Conservation (phyloP, 139 green algal species). For the Chlamydomonas urium region DNA sequence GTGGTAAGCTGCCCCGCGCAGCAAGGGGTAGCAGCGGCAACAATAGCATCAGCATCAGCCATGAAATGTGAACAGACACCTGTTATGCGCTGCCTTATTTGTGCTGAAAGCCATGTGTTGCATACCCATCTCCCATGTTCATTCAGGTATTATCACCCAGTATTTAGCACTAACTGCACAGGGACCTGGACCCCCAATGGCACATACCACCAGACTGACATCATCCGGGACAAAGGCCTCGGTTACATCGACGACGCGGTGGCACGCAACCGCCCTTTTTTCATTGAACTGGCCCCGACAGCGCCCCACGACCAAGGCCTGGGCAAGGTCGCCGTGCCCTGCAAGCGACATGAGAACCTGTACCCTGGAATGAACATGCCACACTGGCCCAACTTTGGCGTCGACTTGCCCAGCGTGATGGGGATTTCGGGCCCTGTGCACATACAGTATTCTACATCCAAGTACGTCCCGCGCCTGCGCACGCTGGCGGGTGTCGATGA, state of each 20-base stretch:
- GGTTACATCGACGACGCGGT: constrained; percentile 27
- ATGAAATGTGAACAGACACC: too few species aligned
- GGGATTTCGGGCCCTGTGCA: not conserved
- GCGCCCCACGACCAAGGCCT: constrained; percentile 22
- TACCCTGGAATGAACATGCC: not conserved
- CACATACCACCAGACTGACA: constrained; percentile 31
- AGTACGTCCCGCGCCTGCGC: constrained; percentile 22
- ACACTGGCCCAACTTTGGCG: constrained; percentile 22
- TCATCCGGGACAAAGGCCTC: constrained; percentile 26
- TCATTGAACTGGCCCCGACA: constrained; percentile 29
- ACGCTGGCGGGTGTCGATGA: constrained; percentile 34
- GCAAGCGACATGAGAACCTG: not conserved
- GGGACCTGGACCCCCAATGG: constrained; percentile 7
- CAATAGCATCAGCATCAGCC: too few species aligned
- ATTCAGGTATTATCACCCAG: constrained; percentile 9
- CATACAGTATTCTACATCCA: not conserved
- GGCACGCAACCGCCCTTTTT: constrained; percentile 24
- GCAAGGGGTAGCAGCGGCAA: too few species aligned
- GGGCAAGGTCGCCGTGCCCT: constrained; percentile 8
- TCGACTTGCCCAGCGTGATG: constrained; percentile 19
- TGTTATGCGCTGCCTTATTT: too few species aligned
- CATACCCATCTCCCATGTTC: too few species aligned
- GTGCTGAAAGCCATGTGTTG: too few species aligned
- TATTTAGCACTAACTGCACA: constrained; percentile 12
- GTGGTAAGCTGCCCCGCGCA: not conserved